Evolutionary conservation across 108 stramenopile genomes (phyloP).

Genomic region (Nitzschia sp.): DNA sequence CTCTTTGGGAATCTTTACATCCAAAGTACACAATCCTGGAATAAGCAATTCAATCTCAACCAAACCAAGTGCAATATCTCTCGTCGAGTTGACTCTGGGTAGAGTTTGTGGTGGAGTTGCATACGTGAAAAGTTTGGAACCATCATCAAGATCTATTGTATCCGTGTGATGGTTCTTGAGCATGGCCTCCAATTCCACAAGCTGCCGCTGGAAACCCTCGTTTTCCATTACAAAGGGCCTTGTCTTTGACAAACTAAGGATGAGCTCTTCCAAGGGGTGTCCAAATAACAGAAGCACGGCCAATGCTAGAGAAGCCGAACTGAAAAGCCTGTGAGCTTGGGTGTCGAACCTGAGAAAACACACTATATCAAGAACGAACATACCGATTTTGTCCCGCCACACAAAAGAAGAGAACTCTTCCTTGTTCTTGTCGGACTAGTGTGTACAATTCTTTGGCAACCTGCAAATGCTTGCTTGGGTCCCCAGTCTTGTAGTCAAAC

Average conservation of each 20-base stretch:
- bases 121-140: neutral
- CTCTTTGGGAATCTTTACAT: slow-evolving; percentile 56
- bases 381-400: slow-evolving; percentile 73
- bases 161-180: slow-evolving; percentile 11
- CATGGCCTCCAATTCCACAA: slow-evolving; percentile 64
- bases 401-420: slow-evolving; percentile 71
- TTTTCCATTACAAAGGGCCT: slow-evolving; percentile 74
- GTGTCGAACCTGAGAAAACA: neutral
- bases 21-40: slow-evolving; percentile 74
- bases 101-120: slow-evolving; percentile 3
- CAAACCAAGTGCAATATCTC: slow-evolving; percentile 4
- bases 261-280: slow-evolving; percentile 44
- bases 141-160: neutral
- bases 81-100: neutral
- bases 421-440: slow-evolving; percentile 36
- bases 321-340: slow-evolving; percentile 19
- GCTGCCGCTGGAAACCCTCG: slow-evolving; percentile 68
- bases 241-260: slow-evolving; percentile 43
- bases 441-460: slow-evolving; percentile 57
- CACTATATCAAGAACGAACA: neutral
- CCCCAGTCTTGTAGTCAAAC: slow-evolving; percentile 40
- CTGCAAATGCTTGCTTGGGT: slow-evolving; percentile 50
- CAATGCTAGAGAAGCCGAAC: slow-evolving; percentile 54
- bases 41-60: slow-evolving; percentile 78
- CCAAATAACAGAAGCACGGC: slow-evolving; percentile 53